Base-by-base conservation (phyloP, 163 green algal species). In the Scenedesmus sp. region DNA sequence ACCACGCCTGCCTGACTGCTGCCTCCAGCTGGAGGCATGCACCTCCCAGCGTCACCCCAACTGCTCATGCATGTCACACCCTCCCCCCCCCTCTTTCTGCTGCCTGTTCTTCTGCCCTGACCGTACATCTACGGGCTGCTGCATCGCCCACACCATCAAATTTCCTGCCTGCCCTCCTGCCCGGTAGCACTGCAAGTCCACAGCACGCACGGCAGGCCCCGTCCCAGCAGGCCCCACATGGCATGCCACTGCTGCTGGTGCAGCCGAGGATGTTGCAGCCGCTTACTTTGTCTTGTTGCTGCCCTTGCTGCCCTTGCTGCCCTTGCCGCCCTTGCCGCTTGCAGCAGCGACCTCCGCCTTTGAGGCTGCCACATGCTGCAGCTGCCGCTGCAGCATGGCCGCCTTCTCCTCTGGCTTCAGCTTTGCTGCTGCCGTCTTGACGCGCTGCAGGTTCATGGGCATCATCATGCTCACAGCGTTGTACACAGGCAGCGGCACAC, bases 401-500 rank as follows among this genome's bases (percentile, higher is more conserved):
- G 59, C 72, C 30, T 53, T 51, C 70, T 90, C 85, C 18, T 40
- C 70, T 33, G 85, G 85, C 46, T 90, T 90, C 33, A 90, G 85
- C 72, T 85, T 85, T 82, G 78, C 53, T 82, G 87, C 87, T 61
- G 79, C 87, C n/a, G 42, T 46, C 40, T 68, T 87, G 3, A 91
- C 33, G 42, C 78, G 78, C 78, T 91, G 79, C 40, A 91, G 56
- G 79, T 87, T 87, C 87, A 91, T 91, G 42, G 87, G 87, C 78
- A 91, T 91, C 56, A 87, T 37, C 73, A 87, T 91, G 79, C 33
- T 81, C 16, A 65, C 46, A 2, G 51, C 65, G 79, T 91, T 91
- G 59, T 91, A 91, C 30, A 91, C 87, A 44, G 87, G 87, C 56
- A 91, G 44, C 2, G 87, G 87, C 40, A 91, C 87, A n/a, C 73